Percentiles rank a stretch among this genome's conserved stretches.
These are phyloP conservation scores for Fusarium citri DNA, from an alignment of 2,329 filamentous ascomycete species.

Conservation along the genomic window DNA sequence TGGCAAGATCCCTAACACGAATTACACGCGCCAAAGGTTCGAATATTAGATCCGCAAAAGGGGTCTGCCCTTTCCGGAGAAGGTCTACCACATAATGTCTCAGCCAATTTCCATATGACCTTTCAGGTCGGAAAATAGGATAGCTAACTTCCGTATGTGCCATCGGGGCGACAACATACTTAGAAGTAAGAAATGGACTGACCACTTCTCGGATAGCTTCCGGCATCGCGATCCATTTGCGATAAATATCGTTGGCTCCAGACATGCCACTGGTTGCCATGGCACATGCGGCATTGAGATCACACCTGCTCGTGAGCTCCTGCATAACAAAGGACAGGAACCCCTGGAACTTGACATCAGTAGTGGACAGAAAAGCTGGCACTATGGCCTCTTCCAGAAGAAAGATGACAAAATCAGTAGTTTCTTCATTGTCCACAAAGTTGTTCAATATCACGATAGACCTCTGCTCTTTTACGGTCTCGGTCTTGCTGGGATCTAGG, in stretches of 20 bases:
- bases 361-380: slow-evolving; percentile 89
- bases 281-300: slow-evolving; percentile 70
- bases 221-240: slow-evolving; percentile 82
- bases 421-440: slow-evolving; percentile 81
- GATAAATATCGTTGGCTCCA: slow-evolving; percentile 70
- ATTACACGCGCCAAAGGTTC: slow-evolving; percentile 84
- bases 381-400: slow-evolving; percentile 89
- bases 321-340: slow-evolving; percentile 97
- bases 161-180: slow-evolving; percentile 78
- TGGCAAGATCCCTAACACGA: slow-evolving; percentile 84
- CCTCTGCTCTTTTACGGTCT: slow-evolving; percentile 79
- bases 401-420: slow-evolving; percentile 86
- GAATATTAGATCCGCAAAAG: slow-evolving; percentile 82
- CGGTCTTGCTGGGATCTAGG: slow-evolving; percentile 89
- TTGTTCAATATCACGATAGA: slow-evolving; percentile 91
- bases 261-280: slow-evolving; percentile 53
- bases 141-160: slow-evolving; percentile 70
- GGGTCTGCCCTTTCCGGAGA: slow-evolving; percentile 79
- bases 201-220: slow-evolving; percentile 82
- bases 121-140: slow-evolving; percentile 78
- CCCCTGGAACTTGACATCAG: slow-evolving; percentile 87
- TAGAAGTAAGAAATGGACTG: slow-evolving; percentile 88
- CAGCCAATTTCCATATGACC: slow-evolving; percentile 84
- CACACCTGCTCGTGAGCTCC: slow-evolving; percentile 82
- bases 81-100: slow-evolving; percentile 84